Evolutionary conservation across 148 eudicot genomes (phyloP).

Genomic region (Amaranthus hypochondriacus): DNA sequence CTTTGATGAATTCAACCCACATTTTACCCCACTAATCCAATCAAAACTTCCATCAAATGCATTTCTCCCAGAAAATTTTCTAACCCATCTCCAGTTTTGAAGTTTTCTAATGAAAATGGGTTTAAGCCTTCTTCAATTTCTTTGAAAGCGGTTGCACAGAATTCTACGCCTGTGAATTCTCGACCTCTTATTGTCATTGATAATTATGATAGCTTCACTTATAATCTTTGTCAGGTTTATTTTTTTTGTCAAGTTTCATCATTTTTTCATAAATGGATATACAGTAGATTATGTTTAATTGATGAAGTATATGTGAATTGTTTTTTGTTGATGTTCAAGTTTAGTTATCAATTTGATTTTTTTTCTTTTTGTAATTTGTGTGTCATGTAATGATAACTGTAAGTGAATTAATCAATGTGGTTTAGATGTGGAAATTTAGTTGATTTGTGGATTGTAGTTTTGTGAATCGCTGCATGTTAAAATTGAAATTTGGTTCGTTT

Average conservation of each 20-base stretch:
- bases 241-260: not conserved
- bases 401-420: too few relatives aligned
- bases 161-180: slow-evolving; percentile 19
- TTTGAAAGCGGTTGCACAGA: slow-evolving; percentile 22
- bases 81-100: not conserved
- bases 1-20: slow-evolving; percentile 18
- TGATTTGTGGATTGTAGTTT: not conserved
- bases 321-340: not conserved
- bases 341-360: not conserved
- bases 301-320: not conserved
- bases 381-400: too few relatives aligned
- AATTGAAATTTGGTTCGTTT: not conserved
- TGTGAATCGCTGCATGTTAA: not conserved
- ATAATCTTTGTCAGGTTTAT: slow-evolving; percentile 87
- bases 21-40: slow-evolving; percentile 10
- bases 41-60: slow-evolving; percentile 14
- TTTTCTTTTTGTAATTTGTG: not conserved
- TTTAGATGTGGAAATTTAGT: not conserved
- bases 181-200: slow-evolving; percentile 78
- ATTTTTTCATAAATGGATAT: not conserved
- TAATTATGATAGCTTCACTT: slow-evolving; percentile 96
- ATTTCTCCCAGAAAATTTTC: not conserved
- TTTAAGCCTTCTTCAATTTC: not conserved
- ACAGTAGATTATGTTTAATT: not conserved
- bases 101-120: not conserved